Evolutionary conservation across 2,329 filamentous ascomycete genomes (phyloP).

Genomic region (Daldinia sp.): DNA sequence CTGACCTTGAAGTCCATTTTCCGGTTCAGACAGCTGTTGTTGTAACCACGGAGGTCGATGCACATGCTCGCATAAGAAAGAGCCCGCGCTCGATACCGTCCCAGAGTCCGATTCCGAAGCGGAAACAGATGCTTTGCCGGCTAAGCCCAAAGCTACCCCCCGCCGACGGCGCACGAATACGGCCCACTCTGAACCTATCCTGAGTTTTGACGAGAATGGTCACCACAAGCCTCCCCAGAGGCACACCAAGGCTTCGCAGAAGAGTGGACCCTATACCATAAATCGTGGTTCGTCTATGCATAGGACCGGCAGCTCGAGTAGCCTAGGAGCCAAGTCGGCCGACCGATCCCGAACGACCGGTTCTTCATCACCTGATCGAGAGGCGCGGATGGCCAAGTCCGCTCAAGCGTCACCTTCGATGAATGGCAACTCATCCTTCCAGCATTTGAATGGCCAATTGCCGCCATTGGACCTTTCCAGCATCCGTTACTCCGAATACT

Average conservation of each 20-base stretch:
- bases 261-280: constrained; percentile 68
- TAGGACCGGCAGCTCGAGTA: constrained; percentile 54
- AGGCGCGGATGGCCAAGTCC: constrained; percentile 65
- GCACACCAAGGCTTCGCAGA: constrained; percentile 67
- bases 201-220: constrained; percentile 69
- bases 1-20: constrained; percentile 41
- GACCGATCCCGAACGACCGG: constrained; percentile 49
- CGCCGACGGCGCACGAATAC: constrained; percentile 68
- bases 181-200: constrained; percentile 65
- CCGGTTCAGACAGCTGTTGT: constrained; percentile 67
- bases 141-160: constrained; percentile 52
- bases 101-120: constrained; percentile 69
- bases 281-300: constrained; percentile 66
- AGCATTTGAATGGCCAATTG: constrained; percentile 61
- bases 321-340: constrained; percentile 58
- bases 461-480: constrained; percentile 67
- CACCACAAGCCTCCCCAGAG: constrained; percentile 70
- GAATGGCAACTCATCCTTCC: constrained; percentile 57
- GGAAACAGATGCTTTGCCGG: constrained; percentile 52
- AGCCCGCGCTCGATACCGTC: constrained; percentile 67
- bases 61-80: constrained; percentile 71
- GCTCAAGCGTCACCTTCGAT: constrained; percentile 68
- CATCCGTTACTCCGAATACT: constrained; percentile 60
- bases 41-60: constrained; percentile 75
- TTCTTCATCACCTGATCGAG: constrained; percentile 51